A percentile compares a stretch with the other conserved stretches of the same genome.
phyloP scores from a whole-genome alignment of 371 early-diverging fungal species.

The Mortierella sp. region DNA sequence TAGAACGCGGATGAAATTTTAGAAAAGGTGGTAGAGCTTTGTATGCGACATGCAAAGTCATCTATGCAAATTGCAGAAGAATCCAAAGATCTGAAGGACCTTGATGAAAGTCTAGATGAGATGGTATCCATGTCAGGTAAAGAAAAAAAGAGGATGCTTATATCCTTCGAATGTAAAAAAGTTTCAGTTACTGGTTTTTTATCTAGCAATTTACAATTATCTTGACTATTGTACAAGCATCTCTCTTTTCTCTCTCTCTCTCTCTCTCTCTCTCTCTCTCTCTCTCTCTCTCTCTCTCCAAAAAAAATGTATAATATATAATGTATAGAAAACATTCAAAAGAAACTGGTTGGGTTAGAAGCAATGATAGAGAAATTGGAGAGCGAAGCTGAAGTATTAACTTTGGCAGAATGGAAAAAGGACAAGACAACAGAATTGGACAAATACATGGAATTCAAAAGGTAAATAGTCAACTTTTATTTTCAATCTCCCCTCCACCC shows the following conservation, averaged over 20 bases:
- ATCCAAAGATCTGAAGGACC: constrained; percentile 21
- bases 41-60: constrained; percentile 28
- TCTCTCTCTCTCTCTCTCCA: no score
- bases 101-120: constrained; percentile 32
- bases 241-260: neutral
- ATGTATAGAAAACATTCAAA: constrained; percentile 41
- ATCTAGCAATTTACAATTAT: no score
- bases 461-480: constrained; percentile 6
- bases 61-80: constrained; percentile 28
- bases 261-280: neutral
- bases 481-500: neutral
- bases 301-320: constrained; percentile 1
- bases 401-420: constrained; percentile 48
- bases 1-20: constrained; percentile 52
- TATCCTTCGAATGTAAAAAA: neutral
- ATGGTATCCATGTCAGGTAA: constrained; percentile 42
- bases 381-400: constrained; percentile 24
- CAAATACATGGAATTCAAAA: constrained; percentile 47
- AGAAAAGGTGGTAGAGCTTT: constrained; percentile 36
- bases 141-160: neutral
- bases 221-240: neutral
- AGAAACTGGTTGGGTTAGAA: constrained; percentile 39
- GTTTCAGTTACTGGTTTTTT: no score
- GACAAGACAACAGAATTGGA: constrained; percentile 32
- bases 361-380: constrained; percentile 35